Evolutionary conservation across 2,329 filamentous ascomycete species (phyloP).

Genomic region (Talaromyces sp.): DNA sequence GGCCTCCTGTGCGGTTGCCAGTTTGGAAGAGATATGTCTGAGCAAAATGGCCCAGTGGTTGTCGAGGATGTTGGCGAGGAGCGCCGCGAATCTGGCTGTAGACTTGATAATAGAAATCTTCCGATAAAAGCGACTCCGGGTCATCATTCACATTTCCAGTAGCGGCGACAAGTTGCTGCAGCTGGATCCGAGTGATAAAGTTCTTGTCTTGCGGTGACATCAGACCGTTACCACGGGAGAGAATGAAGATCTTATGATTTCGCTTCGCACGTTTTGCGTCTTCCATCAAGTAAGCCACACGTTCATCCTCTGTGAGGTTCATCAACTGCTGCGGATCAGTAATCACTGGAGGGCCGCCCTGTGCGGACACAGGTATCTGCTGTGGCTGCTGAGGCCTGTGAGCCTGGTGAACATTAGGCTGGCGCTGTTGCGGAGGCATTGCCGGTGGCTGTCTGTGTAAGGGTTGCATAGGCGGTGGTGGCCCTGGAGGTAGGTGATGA

Average conservation of each 20-base stretch:
- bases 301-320: constrained; percentile 76
- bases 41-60: constrained; percentile 91
- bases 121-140: constrained; percentile 72
- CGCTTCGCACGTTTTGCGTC: constrained; percentile 93
- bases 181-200: constrained; percentile 94
- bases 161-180: constrained; percentile 90
- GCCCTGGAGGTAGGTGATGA: constrained; percentile 35
- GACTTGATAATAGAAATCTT: constrained; percentile 99
- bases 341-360: constrained; percentile 47
- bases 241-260: constrained; percentile 93
- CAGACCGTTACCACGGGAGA: constrained; percentile 90
- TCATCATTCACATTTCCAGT: constrained; percentile 82
- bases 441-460: constrained; percentile 5
- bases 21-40: constrained; percentile 98
- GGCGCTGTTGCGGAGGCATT: constrained; percentile 1
- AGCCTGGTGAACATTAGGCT: not conserved
- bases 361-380: constrained; percentile 28
- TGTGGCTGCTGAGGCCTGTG: constrained; percentile 15
- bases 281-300: constrained; percentile 75
- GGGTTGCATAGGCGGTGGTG: constrained; percentile 49
- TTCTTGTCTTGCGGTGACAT: constrained; percentile 99
- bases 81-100: constrained; percentile 90
- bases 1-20: constrained; percentile 69
- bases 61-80: constrained; percentile 82
- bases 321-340: constrained; percentile 68